Evolutionary conservation across 495 filamentous ascomycete genomes (phyloP), one percentile per base, ranked within the genome.

Genomic region (Penicillium canariense): DNA sequence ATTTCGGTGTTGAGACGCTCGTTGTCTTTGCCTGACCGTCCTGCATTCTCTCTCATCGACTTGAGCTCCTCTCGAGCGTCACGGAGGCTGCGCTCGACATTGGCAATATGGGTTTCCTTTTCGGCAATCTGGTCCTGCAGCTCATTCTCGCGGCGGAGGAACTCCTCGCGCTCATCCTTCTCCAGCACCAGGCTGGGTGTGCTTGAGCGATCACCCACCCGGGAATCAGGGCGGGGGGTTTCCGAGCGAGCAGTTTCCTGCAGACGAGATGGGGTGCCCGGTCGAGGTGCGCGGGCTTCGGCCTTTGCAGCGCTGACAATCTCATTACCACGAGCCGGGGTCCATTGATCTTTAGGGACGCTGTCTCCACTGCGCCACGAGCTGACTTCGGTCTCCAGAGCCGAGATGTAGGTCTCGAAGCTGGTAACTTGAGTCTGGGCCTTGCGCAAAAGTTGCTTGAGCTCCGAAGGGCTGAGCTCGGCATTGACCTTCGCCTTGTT

Each of bases 401-500:
- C 84, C 18, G 83, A 78, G 30, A 98, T 85, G 62, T 97, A 97
- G 26, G 74, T 81, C 66, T 96, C 87, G 69, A 91, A 97, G 25
- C 81, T 93, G 14, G 88, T 88, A 52, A 93, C 87, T 70, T 97
- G 93, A 31, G 78, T 83, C 69, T 96, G 93, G 22, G 91, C 89
- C 73, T 96, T 96, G 70, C 87, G 90, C 61, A 98, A 81, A 63
- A 96, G 78, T 50, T 84, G 79, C 76, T 97, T 97, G 77, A 98
- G 80, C 68, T 98, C 95, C 6, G 89, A 84, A 10, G 94, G 94
- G 66, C 93, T 97, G 58, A 97, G 81, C 68, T 98, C 94, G 36
- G 91, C 92, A 68, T 98, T 98, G 78, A 98, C 87, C 89, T 97
- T 97, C 66, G 94, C 94, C 79, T 97, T 97, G 76, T 98, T 97